phyloP scores from a whole-genome alignment of 108 stramenopile species.

The Cafeteria roenbergensis region DNA sequence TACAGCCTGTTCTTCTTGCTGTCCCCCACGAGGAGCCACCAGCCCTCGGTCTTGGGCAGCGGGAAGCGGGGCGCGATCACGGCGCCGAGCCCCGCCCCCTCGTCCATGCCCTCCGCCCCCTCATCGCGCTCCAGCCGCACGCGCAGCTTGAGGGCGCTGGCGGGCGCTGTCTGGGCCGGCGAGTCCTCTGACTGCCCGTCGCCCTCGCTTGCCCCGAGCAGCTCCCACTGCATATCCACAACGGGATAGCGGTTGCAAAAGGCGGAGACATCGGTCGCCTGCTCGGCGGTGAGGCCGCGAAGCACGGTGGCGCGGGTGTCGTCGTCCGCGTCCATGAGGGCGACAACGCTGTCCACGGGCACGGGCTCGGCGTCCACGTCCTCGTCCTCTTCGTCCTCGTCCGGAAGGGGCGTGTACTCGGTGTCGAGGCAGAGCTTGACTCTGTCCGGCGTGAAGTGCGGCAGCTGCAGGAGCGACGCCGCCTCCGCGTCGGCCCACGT shows the following conservation, averaged over 20 bases:
- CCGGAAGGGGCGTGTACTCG: constrained; percentile 6
- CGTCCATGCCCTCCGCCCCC: constrained; percentile 63
- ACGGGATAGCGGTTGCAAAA: constrained; percentile 96
- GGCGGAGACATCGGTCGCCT: constrained; percentile 82
- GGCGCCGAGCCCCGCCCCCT: constrained; percentile 49
- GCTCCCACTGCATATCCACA: constrained; percentile 70
- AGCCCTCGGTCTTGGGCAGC: constrained; percentile 71
- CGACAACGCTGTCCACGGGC: constrained; percentile 69
- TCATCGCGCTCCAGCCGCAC: constrained; percentile 28
- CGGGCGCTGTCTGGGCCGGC: background rate
- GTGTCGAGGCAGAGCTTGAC: constrained; percentile 24
- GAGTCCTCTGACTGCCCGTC: constrained; percentile 46
- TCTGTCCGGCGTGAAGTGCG: constrained; percentile 85
- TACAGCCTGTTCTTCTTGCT: constrained; percentile 64
- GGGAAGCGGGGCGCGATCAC: constrained; percentile 78
- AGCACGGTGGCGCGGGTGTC: constrained; percentile 73
- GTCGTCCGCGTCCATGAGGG: constrained; percentile 80
- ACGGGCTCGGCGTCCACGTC: constrained; percentile 54
- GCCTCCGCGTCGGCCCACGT: constrained; percentile 70
- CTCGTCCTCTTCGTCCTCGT: background rate
- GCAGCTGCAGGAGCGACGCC: constrained; percentile 72
- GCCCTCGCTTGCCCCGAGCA: constrained; percentile 59
- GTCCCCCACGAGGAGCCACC: constrained; percentile 92
- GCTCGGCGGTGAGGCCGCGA: constrained; percentile 61
- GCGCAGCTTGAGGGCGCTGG: background rate